A percentile compares a stretch with the other conserved stretches of the same genome.
These are phyloP conservation scores for Excoecaria cochinchinensis DNA, from an alignment of 345 rosid genomes.

Conservation along the genomic window DNA sequence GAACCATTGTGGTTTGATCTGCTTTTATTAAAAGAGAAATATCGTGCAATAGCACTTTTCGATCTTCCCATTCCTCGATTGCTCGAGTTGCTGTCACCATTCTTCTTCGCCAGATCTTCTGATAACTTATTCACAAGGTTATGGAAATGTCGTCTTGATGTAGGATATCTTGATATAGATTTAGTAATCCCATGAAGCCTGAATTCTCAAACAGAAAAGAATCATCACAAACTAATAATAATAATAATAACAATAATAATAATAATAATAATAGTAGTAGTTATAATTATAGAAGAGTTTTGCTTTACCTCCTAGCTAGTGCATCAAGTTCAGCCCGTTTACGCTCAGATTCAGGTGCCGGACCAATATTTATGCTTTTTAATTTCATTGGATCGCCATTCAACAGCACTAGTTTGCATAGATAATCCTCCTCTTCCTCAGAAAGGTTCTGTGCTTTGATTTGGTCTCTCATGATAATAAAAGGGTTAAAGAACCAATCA, in stretches of 20 bases:
- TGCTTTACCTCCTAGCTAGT: constrained; percentile 82
- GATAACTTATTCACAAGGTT: constrained; percentile 49
- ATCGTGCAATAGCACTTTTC: constrained; percentile 49
- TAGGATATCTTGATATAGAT: constrained; percentile 83
- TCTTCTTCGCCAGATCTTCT: constrained; percentile 59
- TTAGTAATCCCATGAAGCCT: constrained; percentile 80
- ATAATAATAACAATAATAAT: no score
- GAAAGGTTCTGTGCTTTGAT: constrained; percentile 69
- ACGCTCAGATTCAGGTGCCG: constrained; percentile 65
- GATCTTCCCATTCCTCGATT: constrained; percentile 43
- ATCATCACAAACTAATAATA: not conserved
- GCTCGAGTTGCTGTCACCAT: constrained; percentile 29
- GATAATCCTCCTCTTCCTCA: constrained; percentile 71
- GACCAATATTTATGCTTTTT: constrained; percentile 44
- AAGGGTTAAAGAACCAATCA: constrained; percentile 91
- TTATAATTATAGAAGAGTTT: not conserved
- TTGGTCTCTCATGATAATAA: constrained; percentile 85
- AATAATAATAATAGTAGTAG: no score
- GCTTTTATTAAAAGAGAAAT: constrained; percentile 53
- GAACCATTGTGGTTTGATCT: constrained; percentile 49
- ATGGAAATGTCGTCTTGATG: constrained; percentile 63
- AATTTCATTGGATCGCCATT: constrained; percentile 61
- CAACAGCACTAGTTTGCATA: constrained; percentile 64
- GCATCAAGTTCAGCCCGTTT: constrained; percentile 85
- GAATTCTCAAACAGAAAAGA: not conserved